Percentiles rank a stretch among this genome's conserved stretches.
Evolutionary conservation across 768 basidiomycete species (phyloP).

Genomic region (Lactarius vividus): DNA sequence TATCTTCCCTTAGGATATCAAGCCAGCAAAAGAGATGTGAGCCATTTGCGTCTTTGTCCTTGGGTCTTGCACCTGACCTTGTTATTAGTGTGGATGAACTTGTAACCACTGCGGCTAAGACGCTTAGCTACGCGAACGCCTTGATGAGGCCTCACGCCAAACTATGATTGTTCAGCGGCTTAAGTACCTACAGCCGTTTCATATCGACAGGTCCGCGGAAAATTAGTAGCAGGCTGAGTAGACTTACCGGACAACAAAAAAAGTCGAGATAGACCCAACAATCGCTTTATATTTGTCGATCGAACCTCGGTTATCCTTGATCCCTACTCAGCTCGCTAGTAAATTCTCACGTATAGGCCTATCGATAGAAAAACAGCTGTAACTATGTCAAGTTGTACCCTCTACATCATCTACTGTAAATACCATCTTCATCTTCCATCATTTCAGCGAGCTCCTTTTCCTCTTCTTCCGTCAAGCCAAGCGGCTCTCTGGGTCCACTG

Average conservation of each 20-base stretch:
- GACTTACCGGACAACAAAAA: too few relatives aligned
- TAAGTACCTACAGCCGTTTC: too few relatives aligned
- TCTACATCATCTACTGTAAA: neutral
- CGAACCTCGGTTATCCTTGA: too few relatives aligned
- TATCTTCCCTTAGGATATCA: conserved; percentile 54
- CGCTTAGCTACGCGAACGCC: conserved; percentile 46
- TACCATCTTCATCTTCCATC: conserved; percentile 40
- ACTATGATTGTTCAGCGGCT: conserved; percentile 37
- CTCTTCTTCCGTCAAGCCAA: conserved; percentile 78
- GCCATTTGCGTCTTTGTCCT: conserved; percentile 30
- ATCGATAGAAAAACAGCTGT: too few relatives aligned
- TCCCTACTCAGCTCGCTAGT: too few relatives aligned
- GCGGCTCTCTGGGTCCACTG: conserved; percentile 29
- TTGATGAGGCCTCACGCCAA: conserved; percentile 48
- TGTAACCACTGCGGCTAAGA: conserved; percentile 63
- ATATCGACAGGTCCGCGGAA: too few relatives aligned
- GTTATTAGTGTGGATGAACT: conserved; percentile 72
- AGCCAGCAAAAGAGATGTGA: conserved; percentile 82
- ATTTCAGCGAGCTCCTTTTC: conserved; percentile 86
- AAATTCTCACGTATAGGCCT: too few relatives aligned
- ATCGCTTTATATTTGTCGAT: too few relatives aligned
- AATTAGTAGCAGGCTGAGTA: too few relatives aligned
- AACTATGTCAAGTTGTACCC: neutral
- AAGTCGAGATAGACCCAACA: too few relatives aligned
- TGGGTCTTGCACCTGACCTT: conserved; percentile 19